These are phyloP conservation scores for Stenogyne calaminthoides DNA, from an alignment of 305 asterid genomes.

Conservation along the genomic window DNA sequence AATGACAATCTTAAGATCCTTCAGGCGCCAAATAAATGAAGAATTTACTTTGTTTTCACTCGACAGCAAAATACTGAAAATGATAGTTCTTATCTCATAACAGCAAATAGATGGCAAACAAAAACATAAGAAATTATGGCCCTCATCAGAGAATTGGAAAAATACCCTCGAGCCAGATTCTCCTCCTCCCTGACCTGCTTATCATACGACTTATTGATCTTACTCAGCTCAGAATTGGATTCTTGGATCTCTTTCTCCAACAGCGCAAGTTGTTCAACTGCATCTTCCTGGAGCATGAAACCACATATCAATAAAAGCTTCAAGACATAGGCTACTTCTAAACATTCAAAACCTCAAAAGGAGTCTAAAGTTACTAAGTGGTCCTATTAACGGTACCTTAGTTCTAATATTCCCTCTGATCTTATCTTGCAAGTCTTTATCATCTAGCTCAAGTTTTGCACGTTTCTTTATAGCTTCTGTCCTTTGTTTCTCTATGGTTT, in stretches of 20 bases:
- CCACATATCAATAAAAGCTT: conserved; percentile 31
- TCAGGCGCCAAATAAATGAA: not conserved
- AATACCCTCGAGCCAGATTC: conserved; percentile 83
- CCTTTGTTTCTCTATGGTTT: conserved; percentile 80
- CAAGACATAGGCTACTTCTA: conserved; percentile 13
- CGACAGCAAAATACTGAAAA: conserved; percentile 14
- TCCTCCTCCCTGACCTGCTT: conserved; percentile 78
- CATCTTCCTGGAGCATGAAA: conserved; percentile 74
- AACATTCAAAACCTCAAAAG: conserved; percentile 16
- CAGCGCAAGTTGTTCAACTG: conserved; percentile 71
- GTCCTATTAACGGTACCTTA: conserved; percentile 54
- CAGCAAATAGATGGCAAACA: conserved; percentile 22
- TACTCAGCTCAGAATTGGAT: conserved; percentile 65
- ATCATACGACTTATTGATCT: conserved; percentile 67
- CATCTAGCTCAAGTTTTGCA: conserved; percentile 91
- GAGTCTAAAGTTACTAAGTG: conserved; percentile 18
- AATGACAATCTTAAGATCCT: not conserved
- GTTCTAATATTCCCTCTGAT: conserved; percentile 70
- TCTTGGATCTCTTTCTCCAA: conserved; percentile 77
- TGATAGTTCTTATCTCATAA: conserved; percentile 12
- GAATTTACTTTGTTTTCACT: not conserved
- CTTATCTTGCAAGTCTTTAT: conserved; percentile 82
- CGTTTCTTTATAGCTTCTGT: conserved; percentile 86
- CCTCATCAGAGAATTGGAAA: conserved; percentile 16
- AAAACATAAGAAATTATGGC: conserved; percentile 11